Evolutionary conservation across 208 protist genomes (phyloP).

Genomic region (Leishmania tropica): DNA sequence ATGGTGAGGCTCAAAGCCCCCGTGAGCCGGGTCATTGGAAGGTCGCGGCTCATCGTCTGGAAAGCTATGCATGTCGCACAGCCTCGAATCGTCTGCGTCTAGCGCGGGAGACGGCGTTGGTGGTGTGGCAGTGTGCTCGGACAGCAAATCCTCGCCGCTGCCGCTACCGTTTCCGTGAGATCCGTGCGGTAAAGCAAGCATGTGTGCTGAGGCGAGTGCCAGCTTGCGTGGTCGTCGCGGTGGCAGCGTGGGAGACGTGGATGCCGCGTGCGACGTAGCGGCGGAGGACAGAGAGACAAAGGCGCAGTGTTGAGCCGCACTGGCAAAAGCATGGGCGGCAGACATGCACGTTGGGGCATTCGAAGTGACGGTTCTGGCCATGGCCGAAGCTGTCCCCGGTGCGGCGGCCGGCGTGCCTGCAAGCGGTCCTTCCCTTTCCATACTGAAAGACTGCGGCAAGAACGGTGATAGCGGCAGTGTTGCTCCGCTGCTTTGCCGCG

Average conservation of each 20-base stretch:
- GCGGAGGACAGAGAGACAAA: background rate
- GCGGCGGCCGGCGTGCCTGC: background rate
- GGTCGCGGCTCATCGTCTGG: background rate
- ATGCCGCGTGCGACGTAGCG: background rate
- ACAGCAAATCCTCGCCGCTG: background rate
- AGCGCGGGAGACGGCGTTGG: background rate
- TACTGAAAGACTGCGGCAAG: background rate
- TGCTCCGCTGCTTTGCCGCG: background rate
- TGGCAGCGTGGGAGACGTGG: background rate
- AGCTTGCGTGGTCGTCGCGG: background rate
- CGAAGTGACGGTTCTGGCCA: background rate
- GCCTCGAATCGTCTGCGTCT: too few species aligned
- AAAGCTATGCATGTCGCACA: background rate
- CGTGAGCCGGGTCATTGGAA: background rate
- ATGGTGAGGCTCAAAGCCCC: background rate
- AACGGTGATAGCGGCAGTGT: background rate
- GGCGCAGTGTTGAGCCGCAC: background rate
- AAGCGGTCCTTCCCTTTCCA: background rate
- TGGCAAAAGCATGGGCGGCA: background rate
- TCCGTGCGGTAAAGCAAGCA: background rate
- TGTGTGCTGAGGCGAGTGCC: background rate
- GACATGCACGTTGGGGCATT: background rate
- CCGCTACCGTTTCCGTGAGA: background rate
- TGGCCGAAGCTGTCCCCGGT: background rate
- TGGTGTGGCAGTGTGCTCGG: background rate